Evolutionary conservation across 768 basidiomycete genomes (phyloP).

Genomic region (Sarcodon sp.): DNA sequence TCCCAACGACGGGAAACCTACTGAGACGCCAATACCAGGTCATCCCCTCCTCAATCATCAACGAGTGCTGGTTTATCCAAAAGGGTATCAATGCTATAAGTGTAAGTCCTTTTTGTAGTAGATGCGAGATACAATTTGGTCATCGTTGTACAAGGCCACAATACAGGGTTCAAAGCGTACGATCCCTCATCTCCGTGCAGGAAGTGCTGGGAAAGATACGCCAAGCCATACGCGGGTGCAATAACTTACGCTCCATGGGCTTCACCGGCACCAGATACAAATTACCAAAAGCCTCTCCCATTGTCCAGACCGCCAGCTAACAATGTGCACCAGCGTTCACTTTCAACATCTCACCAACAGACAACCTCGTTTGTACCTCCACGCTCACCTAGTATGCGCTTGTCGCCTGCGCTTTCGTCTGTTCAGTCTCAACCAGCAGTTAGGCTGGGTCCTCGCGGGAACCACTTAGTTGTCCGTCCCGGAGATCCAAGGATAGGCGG

Average conservation of each 20-base stretch:
- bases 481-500: conserved; percentile 70
- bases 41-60: conserved; percentile 54
- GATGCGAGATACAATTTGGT: not conserved
- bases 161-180: conserved; percentile 59
- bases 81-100: conserved; percentile 48
- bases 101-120: conserved; percentile 28
- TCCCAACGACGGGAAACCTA: conserved; percentile 49
- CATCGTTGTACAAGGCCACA: conserved; percentile 35
- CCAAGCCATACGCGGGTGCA: conserved; percentile 46
- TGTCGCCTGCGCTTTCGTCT: conserved; percentile 10
- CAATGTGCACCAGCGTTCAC: not conserved
- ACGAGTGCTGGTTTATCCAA: conserved; percentile 57
- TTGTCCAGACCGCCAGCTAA: conserved; percentile 4
- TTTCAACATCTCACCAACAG: not conserved
- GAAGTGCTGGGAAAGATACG: conserved; percentile 65
- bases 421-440: not conserved
- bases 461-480: conserved; percentile 29
- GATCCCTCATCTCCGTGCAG: conserved; percentile 59
- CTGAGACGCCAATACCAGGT: conserved; percentile 46
- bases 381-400: conserved; percentile 6
- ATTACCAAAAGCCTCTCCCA: conserved; percentile 8
- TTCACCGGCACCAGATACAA: conserved; percentile 2
- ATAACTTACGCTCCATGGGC: conserved; percentile 39
- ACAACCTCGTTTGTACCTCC: not conserved
- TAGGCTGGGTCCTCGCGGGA: not conserved